A percentile compares a stretch with the other conserved stretches of the same genome.
Conservation (phyloP, 768 basidiomycete species). For the Trametes villosa region DNA sequence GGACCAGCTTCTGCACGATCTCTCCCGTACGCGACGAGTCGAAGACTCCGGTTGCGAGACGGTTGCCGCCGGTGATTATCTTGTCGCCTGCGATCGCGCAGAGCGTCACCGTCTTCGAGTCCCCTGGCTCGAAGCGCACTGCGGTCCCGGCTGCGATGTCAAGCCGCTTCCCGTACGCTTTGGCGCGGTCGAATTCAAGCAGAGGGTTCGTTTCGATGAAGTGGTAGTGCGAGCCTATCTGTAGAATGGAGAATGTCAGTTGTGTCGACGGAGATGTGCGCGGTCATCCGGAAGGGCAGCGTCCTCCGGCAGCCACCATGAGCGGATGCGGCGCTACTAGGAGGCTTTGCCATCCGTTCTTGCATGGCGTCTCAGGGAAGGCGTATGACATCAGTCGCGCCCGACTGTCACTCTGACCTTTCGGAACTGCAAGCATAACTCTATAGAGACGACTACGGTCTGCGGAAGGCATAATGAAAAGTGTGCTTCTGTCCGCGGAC, state of each 20-base stretch:
- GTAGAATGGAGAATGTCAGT: slow-evolving; percentile 6
- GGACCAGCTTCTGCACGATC: slow-evolving; percentile 52
- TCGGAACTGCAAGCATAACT: too few relatives aligned
- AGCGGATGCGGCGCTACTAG: too few relatives aligned
- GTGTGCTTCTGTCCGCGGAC: too few relatives aligned
- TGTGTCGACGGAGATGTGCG: not conserved
- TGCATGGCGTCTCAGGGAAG: not conserved
- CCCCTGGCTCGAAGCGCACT: slow-evolving; percentile 95
- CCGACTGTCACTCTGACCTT: too few relatives aligned
- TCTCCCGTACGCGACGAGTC: slow-evolving; percentile 48
- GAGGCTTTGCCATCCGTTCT: not conserved
- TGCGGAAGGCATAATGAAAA: too few relatives aligned
- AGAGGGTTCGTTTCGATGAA: slow-evolving; percentile 88
- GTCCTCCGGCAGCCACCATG: too few relatives aligned
- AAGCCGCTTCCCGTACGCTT: slow-evolving; percentile 82
- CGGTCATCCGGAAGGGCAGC: not conserved
- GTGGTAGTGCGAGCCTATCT: slow-evolving; percentile 95
- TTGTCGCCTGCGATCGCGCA: slow-evolving; percentile 76
- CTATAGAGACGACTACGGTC: too few relatives aligned
- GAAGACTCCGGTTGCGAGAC: slow-evolving; percentile 61
- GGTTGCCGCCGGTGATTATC: slow-evolving; percentile 80
- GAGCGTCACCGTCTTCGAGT: slow-evolving; percentile 80
- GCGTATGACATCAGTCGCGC: too few relatives aligned
- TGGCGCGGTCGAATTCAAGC: slow-evolving; percentile 80
- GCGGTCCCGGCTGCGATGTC: slow-evolving; percentile 96